These are phyloP conservation scores for Paecilomyces formosus DNA, from an alignment of 2,329 filamentous ascomycete genomes.

Conservation along the genomic window DNA sequence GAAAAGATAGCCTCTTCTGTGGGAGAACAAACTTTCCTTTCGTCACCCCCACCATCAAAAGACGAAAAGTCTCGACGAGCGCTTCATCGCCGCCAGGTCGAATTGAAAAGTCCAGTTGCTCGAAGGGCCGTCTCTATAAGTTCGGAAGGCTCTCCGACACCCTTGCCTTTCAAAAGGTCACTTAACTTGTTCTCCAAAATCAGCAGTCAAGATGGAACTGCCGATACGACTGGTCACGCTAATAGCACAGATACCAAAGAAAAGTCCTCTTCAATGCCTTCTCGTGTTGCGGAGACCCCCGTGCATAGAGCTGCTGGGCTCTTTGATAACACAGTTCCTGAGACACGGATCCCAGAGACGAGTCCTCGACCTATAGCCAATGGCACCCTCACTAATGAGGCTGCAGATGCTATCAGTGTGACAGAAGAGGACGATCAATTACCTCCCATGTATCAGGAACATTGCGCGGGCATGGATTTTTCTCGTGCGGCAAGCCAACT, in stretches of 20 bases:
- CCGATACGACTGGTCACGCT: background rate
- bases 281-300: slow-evolving; percentile 33
- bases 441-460: slow-evolving; percentile 20
- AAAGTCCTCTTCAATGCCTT: slow-evolving; percentile 31
- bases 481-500: slow-evolving; percentile 14
- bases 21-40: slow-evolving; percentile 10
- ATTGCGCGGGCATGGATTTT: slow-evolving; percentile 11
- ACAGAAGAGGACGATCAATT: slow-evolving; percentile 32
- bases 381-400: slow-evolving; percentile 13
- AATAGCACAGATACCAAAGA: slow-evolving; percentile 6
- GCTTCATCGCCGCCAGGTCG: slow-evolving; percentile 1
- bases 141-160: slow-evolving; percentile 4
- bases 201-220: background rate
- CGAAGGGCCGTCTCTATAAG: slow-evolving; percentile 6
- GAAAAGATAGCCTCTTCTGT: slow-evolving; percentile 9
- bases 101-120: background rate
- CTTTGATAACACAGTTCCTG: slow-evolving; percentile 18
- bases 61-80: slow-evolving; percentile 8
- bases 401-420: slow-evolving; percentile 15
- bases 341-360: slow-evolving; percentile 32
- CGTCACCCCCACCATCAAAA: slow-evolving; percentile 15
- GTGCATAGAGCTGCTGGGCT: slow-evolving; percentile 17
- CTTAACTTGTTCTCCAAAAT: slow-evolving; percentile 7
- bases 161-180: slow-evolving; percentile 1
- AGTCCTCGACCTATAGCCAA: slow-evolving; percentile 22